phyloP scores from a whole-genome alignment of 306 rosid species.

The Acmispon strigosus region DNA sequence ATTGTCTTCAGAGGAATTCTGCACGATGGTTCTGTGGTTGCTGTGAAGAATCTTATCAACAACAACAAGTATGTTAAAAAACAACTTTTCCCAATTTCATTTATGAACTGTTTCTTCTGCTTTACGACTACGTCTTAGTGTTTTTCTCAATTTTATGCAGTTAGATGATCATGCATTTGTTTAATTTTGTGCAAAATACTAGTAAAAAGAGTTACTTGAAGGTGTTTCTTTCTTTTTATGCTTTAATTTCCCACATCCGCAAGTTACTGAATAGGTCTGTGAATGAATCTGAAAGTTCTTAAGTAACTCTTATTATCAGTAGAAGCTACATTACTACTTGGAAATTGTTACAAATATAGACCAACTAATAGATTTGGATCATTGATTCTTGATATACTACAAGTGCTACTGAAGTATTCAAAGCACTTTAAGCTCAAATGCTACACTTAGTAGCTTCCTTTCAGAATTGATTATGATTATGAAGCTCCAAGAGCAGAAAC shows the following conservation, averaged over 20 bases:
- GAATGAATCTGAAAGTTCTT: neutral
- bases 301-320: neutral
- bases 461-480: too few species aligned
- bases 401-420: too few species aligned
- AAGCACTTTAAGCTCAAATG: too few species aligned
- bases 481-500: too few species aligned
- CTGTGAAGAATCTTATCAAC: conserved; percentile 91
- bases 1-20: conserved; percentile 65
- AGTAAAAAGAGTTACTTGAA: neutral
- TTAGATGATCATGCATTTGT: neutral
- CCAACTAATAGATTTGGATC: too few species aligned
- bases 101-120: too few species aligned
- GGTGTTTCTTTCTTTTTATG: neutral
- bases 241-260: neutral
- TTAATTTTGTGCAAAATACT: neutral
- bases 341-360: too few species aligned
- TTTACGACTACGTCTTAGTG: neutral
- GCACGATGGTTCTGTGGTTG: conserved; percentile 71
- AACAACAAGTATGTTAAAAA: conserved; percentile 66
- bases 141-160: neutral
- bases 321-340: too few species aligned
- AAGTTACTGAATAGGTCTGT: neutral
- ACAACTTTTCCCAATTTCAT: neutral
- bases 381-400: too few species aligned
- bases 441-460: too few species aligned